These are phyloP conservation scores for Stellera chamaejasme DNA, from an alignment of 345 rosid species.

Conservation along the genomic window DNA sequence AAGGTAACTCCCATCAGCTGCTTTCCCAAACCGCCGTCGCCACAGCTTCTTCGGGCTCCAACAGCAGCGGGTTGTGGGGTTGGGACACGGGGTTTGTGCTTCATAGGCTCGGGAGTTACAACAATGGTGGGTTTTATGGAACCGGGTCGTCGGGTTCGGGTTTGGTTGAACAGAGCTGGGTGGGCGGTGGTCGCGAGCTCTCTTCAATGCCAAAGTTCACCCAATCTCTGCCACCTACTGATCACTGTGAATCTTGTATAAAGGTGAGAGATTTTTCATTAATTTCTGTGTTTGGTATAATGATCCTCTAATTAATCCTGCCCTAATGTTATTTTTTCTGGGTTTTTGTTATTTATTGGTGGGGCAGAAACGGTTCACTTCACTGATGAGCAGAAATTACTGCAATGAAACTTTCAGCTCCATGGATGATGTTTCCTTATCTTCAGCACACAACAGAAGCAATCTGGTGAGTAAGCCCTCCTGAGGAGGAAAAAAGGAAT, in stretches of 20 bases:
- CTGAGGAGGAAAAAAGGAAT: constrained; percentile 14
- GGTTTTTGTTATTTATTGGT: constrained; percentile 4
- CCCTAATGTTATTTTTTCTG: not conserved
- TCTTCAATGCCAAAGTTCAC: constrained; percentile 72
- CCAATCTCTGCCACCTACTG: constrained; percentile 18
- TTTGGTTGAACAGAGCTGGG: constrained; percentile 22
- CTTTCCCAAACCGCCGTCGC: constrained; percentile 24
- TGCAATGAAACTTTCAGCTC: too few relatives aligned
- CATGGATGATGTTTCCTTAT: too few relatives aligned
- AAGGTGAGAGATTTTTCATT: constrained; percentile 30
- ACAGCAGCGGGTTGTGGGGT: constrained; percentile 20
- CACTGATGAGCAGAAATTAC: constrained; percentile 19
- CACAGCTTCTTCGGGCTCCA: constrained; percentile 9
- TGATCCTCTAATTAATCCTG: not conserved
- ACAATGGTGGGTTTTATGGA: constrained; percentile 13
- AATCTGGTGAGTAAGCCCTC: constrained; percentile 9
- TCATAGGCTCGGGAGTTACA: constrained; percentile 8
- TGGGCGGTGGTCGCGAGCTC: constrained; percentile 41
- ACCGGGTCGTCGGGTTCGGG: constrained; percentile 32
- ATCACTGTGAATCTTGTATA: constrained; percentile 35
- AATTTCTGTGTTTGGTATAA: not conserved
- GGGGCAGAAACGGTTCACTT: constrained; percentile 40
- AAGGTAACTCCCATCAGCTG: constrained; percentile 7
- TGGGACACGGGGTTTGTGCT: constrained; percentile 14
- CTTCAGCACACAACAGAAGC: not conserved